Evolutionary conservation across 108 stramenopile genomes (phyloP).

Genomic region (Tribonema minus): DNA sequence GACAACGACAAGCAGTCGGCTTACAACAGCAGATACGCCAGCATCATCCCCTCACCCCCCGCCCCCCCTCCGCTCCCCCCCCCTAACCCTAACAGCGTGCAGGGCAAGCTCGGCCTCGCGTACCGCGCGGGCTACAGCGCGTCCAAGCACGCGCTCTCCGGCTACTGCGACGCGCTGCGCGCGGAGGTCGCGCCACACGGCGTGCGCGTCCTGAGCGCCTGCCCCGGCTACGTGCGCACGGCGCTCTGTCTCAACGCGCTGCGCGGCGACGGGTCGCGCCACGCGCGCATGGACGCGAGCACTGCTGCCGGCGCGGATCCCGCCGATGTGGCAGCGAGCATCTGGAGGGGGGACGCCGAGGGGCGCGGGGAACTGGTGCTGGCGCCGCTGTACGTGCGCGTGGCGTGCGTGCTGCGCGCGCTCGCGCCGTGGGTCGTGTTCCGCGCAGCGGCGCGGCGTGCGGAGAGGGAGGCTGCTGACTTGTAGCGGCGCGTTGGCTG

Average conservation of each 20-base stretch:
- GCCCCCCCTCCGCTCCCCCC: background rate
- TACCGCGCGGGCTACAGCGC: conserved; percentile 38
- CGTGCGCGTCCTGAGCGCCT: conserved; percentile 16
- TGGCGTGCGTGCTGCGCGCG: conserved; percentile 16
- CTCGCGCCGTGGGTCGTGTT: conserved; percentile 18
- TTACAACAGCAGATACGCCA: background rate
- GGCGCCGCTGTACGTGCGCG: conserved; percentile 23
- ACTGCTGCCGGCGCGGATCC: conserved; percentile 30
- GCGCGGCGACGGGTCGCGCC: conserved; percentile 17
- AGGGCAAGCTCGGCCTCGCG: conserved; percentile 38
- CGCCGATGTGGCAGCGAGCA: conserved; percentile 9
- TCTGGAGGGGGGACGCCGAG: conserved; percentile 11
- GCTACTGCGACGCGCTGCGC: conserved; percentile 42
- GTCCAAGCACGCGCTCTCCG: conserved; percentile 47
- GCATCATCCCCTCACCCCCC: background rate
- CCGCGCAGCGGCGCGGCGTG: too few relatives aligned
- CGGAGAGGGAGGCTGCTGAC: too few relatives aligned
- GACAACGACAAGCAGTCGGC: background rate
- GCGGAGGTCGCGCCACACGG: conserved; percentile 15
- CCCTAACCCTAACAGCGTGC: too few relatives aligned
- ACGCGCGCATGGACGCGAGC: conserved; percentile 36
- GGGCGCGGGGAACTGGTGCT: conserved; percentile 16
- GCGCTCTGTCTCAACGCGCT: conserved; percentile 39
- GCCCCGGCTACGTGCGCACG: conserved; percentile 41
- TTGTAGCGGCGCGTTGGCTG: too few relatives aligned